Evolutionary conservation across 306 rosid genomes (phyloP), one percentile per base, ranked within the genome.

Genomic region (Quercus dentata): DNA sequence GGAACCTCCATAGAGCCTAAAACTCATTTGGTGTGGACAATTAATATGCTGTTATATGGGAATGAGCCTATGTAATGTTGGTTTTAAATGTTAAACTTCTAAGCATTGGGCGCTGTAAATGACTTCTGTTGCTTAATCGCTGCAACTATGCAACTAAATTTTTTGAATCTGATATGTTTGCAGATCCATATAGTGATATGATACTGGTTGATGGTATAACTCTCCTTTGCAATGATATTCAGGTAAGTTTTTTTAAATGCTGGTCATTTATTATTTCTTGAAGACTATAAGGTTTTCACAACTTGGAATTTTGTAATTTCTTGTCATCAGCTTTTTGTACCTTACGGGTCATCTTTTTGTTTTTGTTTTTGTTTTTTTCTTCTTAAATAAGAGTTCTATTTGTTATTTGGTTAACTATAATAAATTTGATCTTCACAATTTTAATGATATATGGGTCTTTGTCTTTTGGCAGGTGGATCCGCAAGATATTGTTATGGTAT

Each of bases 401-500:
- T 5, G 44, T 73, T 82, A 63, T 62, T 12, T 54, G 76, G 79
- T 44, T 71, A 25, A 23, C 9, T 73, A 30, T 56, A 44, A 64
- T 49, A 20, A 46, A 61, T 80, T 13, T 67, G 52, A 33, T 46
- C 20, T 52, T 77, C 54, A 76, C 70, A 56, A 27, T 79, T 63
- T 77, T 51, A 81, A 54, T 88, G 83, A 77, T 83, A 55, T 44
- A 69, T 54, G 5, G 56, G 31, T 33, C 30, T 78, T 59, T 58
- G 72, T 77, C 70, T 58, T 27, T 80, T 74, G 84, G 79, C 93
- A 96, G 99, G 99, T 95, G 90, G 99, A 95, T 90, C 99, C 97
- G 76, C 98, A 95, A 91, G 99, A 95, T 82, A 93, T 96, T 25
- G 98, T 96, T 76, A 96, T 89, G 99, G 99, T 96, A 89, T 3